Base-by-base conservation (phyloP, 257 asterid genomes). In the Solanum pinnatisectum region DNA sequence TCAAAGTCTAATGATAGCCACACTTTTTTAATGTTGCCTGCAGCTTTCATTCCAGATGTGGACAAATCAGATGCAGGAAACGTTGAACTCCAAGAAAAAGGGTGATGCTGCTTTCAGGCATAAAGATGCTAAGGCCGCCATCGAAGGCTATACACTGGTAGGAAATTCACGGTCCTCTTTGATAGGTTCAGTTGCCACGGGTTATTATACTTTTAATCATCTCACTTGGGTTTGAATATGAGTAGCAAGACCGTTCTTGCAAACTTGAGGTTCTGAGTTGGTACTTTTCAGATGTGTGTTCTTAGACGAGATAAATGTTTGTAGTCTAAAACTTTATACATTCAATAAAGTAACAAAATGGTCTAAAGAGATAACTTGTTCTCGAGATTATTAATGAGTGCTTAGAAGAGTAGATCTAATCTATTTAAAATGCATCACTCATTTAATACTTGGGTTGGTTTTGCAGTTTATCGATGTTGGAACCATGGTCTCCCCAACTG, bases 31-130 rank as follows among this genome's bases (percentile, higher is more conserved):
- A 76, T 76, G 59, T 84, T 84, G 76, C 36, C 44, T 85, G 87
- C 91, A 92, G 94, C 93, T 92, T 81, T 92, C 93, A 7, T 92
- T 92, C 90, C 93, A 92, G 70, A 88, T 92, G 94, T 92, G 94
- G 94, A 90, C 94, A 88, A 81, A 92, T 88, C 92, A 92, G 89
- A 92, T 92, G 94, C 92, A 89, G 86, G 93, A 92, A 68, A 90
- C 93, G 0, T 87, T 92, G 88, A 90, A 88, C 85, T 89, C 94
- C 72, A 92, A 90, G 90, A 92, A 90, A 87, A 89, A 90, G 87
- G 94, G 94, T 22, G 94, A 92, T 88, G 89, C 59, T 89, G 91
- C 94, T 84, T 92, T 92, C 85, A 89, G 90, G 39, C 94, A 92
- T 42, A 92, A 90, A 87, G 94, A 92, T 35, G 88, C 90, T 22